Base-by-base conservation (phyloP, 2,329 filamentous ascomycete genomes). In the Paracoccidioides lutzii region DNA sequence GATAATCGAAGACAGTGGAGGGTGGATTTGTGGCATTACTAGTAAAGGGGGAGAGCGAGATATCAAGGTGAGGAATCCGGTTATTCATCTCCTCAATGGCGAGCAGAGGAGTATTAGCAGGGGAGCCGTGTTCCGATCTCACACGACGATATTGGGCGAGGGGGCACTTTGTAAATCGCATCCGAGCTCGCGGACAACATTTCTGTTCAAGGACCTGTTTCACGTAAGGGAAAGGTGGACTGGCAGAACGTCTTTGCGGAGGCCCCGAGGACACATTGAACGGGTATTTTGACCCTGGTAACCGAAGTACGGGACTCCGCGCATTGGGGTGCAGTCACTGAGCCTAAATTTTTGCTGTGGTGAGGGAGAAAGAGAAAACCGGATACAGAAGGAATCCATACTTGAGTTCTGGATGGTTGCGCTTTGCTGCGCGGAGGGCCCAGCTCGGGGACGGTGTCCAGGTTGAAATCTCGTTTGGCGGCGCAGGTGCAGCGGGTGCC, bases 391-490 rank as follows among this genome's bases (percentile, higher is more conserved):
- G n/a, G n/a, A n/a, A n/a, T n/a, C n/a, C n/a, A n/a, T n/a, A n/a
- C n/a, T n/a, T n/a, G n/a, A n/a, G n/a, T n/a, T n/a, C n/a, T n/a
- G n/a, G n/a, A n/a, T n/a, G n/a, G n/a, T n/a, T n/a, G n/a, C 61
- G 71, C 44, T 57, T 59, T 63, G 66, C 69, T 63, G 52, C 66
- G 66, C 62, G 66, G 71, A 64, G 64, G 73, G 61, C 73, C 75
- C 60, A 65, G 72, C 69, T 76, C 73, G 15, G 73, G 75, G 35
- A 76, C 73, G 57, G 77, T 66, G 60, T 79, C 77, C 52, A 76
- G 65, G 61, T 72, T 59, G 35, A 70, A 60, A 67, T 69, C 63
- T 82, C 81, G 64, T 57, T 63, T 59, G 60, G 64, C 37, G 28
- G 58, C 49, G 64, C 66, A 58, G 48, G 53, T 57, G 49, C 60